phyloP scores from a whole-genome alignment of 768 basidiomycete species.

The Lactifluus volemus region DNA sequence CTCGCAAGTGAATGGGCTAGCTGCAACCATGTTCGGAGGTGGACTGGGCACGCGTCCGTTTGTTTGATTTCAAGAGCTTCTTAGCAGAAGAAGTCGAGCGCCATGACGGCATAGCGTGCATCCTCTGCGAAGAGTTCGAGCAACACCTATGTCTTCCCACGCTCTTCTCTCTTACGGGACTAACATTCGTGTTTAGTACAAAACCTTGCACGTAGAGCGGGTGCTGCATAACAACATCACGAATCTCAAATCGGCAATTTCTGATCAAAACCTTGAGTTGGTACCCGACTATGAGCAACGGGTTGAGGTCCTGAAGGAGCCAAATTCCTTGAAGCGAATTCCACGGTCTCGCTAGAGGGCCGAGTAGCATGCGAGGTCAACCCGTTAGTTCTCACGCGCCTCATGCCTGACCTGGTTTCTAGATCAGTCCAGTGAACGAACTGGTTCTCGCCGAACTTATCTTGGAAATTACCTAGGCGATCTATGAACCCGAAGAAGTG shows the following conservation, averaged over 20 bases:
- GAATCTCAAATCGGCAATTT: constrained; percentile 73
- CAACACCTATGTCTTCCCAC: constrained; percentile 54
- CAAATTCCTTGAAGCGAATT: constrained; percentile 91
- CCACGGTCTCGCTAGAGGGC: constrained; percentile 91
- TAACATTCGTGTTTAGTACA: constrained; percentile 47
- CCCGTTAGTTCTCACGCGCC: background rate
- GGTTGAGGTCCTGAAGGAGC: constrained; percentile 79
- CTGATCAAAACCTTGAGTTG: constrained; percentile 94
- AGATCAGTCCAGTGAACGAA: constrained; percentile 99
- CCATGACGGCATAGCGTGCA: constrained; percentile 41
- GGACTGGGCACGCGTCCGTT: constrained; percentile 75
- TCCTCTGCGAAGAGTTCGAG: constrained; percentile 56
- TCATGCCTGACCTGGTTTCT: background rate
- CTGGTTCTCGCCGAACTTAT: constrained; percentile 95
- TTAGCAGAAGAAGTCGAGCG: constrained; percentile 46
- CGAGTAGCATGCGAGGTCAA: constrained; percentile 94
- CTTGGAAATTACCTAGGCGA: constrained; percentile 86
- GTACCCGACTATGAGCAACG: constrained; percentile 96
- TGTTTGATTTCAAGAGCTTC: constrained; percentile 88
- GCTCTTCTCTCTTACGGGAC: background rate
- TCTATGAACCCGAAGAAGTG: constrained; percentile 91
- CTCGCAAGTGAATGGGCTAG: constrained; percentile 51
- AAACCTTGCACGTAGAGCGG: constrained; percentile 64
- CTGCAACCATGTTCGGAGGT: constrained; percentile 52
- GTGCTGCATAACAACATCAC: constrained; percentile 66